These are phyloP conservation scores for Pseudogymnoascus sp. DNA, from an alignment of 2,329 filamentous ascomycete genomes.

Conservation along the genomic window DNA sequence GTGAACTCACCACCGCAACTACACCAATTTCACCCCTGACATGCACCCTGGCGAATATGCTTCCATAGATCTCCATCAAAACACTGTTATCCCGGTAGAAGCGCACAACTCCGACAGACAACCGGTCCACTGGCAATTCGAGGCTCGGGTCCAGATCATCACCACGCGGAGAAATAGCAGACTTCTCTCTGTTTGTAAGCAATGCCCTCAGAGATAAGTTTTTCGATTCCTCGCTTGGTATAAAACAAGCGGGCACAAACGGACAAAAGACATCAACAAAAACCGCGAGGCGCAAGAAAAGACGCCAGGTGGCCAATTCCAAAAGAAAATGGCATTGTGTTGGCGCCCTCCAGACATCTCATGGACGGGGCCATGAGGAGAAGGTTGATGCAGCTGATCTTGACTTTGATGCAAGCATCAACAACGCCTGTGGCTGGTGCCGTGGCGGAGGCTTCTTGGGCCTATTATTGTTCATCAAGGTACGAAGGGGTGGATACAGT, in stretches of 20 bases:
- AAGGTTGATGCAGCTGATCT: constrained; percentile 62
- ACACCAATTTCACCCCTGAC: constrained; percentile 5
- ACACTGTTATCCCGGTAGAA: constrained; percentile 16
- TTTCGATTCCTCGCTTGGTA: constrained; percentile 74
- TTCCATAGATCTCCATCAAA: neutral
- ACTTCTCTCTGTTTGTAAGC: constrained; percentile 70
- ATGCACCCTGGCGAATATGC: neutral
- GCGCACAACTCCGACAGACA: constrained; percentile 14
- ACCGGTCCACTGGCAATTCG: constrained; percentile 18
- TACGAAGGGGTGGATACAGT: constrained; percentile 39
- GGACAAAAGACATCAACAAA: constrained; percentile 97
- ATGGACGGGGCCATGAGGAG: constrained; percentile 36
- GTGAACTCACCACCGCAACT: constrained; percentile 1
- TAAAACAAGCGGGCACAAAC: constrained; percentile 56
- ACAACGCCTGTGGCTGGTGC: constrained; percentile 41
- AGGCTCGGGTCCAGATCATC: constrained; percentile 9
- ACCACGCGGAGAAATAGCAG: constrained; percentile 25
- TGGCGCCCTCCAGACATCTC: constrained; percentile 27
- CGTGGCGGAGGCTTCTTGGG: constrained; percentile 44
- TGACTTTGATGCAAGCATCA: constrained; percentile 41
- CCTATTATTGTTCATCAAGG: constrained; percentile 28
- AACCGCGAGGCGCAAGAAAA: constrained; percentile 55
- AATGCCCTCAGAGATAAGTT: constrained; percentile 85
- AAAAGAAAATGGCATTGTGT: constrained; percentile 24
- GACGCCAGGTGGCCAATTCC: constrained; percentile 27